Percentiles rank a stretch among this genome's conserved stretches.
These are phyloP conservation scores for Albugo laibachii DNA, from an alignment of 352 stramenopile genomes.

Conservation along the genomic window DNA sequence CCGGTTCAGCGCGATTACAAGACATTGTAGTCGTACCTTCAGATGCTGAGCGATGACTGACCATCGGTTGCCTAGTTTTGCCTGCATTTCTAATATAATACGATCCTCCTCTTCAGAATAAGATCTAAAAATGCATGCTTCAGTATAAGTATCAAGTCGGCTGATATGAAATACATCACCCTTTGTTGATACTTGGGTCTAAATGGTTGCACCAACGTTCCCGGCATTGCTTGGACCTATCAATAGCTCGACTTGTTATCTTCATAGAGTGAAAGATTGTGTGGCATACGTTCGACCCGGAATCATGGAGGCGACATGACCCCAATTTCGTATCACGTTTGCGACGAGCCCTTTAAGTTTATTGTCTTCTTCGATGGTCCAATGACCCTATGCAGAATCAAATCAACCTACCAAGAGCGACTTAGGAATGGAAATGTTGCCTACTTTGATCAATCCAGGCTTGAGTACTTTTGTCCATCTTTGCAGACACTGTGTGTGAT, in stretches of 20 bases:
- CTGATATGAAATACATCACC: conserved; percentile 24
- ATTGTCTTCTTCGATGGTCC: conserved; percentile 79
- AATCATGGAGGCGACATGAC: conserved; percentile 65
- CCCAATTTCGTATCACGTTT: conserved; percentile 82
- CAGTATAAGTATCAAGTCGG: too few species aligned
- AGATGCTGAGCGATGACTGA: conserved; percentile 84
- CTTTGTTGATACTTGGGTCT: conserved; percentile 86
- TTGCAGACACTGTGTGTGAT: conserved; percentile 86
- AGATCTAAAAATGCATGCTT: conserved; percentile 15
- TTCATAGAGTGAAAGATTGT: conserved; percentile 1
- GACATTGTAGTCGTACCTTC: conserved; percentile 20
- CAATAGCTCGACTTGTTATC: conserved; percentile 1
- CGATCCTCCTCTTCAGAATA: conserved; percentile 84
- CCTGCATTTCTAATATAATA: conserved; percentile 85
- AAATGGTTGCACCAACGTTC: conserved; percentile 86
- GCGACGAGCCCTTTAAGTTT: conserved; percentile 69
- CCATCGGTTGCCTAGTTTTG: conserved; percentile 83
- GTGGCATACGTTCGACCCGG: conserved; percentile 54
- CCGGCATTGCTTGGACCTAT: conserved; percentile 82
- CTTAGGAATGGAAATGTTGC: not conserved
- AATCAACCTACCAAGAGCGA: not conserved
- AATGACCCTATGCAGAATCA: conserved; percentile 47
- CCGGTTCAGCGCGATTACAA: not conserved
- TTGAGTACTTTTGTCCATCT: conserved; percentile 88
- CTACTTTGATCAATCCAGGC: conserved; percentile 83